Evolutionary conservation across 2,329 filamentous ascomycete genomes (phyloP).

Genomic region (Pyricularia pennisetigena): DNA sequence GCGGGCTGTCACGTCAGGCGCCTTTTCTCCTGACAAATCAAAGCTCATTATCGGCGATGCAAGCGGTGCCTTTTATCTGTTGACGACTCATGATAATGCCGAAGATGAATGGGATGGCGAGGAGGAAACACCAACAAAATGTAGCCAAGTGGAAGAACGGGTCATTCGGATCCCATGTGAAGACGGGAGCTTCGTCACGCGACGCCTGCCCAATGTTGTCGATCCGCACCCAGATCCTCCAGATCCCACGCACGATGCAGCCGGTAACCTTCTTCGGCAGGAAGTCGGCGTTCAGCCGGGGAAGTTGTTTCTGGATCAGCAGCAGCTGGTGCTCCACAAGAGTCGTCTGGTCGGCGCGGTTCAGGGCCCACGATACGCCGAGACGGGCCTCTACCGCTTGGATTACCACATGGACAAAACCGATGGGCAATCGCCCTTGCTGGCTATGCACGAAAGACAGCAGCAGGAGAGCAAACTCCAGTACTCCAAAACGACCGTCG

Average conservation of each 20-base stretch:
- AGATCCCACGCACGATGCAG: conserved; percentile 21
- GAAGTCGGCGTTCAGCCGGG: conserved; percentile 18
- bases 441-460: conserved; percentile 28
- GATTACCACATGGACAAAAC: conserved; percentile 39
- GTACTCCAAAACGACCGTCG: neutral
- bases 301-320: conserved; percentile 24
- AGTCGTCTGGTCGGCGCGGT: conserved; percentile 43
- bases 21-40: conserved; percentile 46
- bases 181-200: conserved; percentile 15
- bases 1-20: conserved; percentile 46
- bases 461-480: conserved; percentile 25
- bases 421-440: conserved; percentile 27
- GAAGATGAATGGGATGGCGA: conserved; percentile 20
- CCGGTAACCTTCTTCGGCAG: conserved; percentile 10
- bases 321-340: conserved; percentile 29
- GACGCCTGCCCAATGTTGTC: conserved; percentile 36
- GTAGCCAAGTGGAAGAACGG: neutral
- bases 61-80: conserved; percentile 47
- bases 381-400: conserved; percentile 32
- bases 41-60: conserved; percentile 51
- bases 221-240: conserved; percentile 40
- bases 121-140: neutral
- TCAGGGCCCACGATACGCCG: conserved; percentile 42
- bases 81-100: conserved; percentile 36
- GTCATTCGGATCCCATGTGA: neutral